phyloP scores from a whole-genome alignment of 768 basidiomycete genomes.

The Amanita inopinata region DNA sequence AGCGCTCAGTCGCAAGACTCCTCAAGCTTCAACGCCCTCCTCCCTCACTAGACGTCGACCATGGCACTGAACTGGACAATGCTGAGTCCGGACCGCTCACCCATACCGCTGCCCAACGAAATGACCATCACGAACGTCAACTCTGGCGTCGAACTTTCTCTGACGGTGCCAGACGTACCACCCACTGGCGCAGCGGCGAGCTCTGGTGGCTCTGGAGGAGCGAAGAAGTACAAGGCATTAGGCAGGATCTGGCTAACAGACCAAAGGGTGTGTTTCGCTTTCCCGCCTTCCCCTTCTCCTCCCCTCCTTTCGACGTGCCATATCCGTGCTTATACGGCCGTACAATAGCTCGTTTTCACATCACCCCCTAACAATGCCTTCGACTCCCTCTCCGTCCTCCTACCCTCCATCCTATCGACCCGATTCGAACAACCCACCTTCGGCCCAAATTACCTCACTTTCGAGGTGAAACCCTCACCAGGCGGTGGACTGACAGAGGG shows the following conservation, averaged over 20 bases:
- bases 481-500: constrained; percentile 60
- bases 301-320: not conserved
- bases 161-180: constrained; percentile 47
- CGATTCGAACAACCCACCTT: constrained; percentile 73
- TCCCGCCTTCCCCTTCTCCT: not conserved
- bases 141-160: constrained; percentile 44
- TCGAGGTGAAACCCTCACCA: constrained; percentile 58
- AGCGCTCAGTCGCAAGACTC: not conserved
- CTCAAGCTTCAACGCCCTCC: not conserved
- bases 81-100: constrained; percentile 45
- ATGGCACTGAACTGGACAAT: constrained; percentile 82
- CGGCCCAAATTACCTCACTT: constrained; percentile 52
- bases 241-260: constrained; percentile 63
- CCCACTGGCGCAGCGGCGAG: constrained; percentile 28
- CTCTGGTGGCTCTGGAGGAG: constrained; percentile 45
- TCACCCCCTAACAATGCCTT: constrained; percentile 26
- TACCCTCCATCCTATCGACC: constrained; percentile 55
- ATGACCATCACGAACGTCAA: constrained; percentile 45
- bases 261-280: constrained; percentile 46
- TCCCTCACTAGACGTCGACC: not conserved
- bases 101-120: constrained; percentile 59
- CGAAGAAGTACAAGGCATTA: constrained; percentile 45
- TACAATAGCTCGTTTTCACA: constrained; percentile 53
- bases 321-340: not conserved
- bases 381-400: constrained; percentile 47